Evolutionary conservation across 768 basidiomycete species (phyloP).

Genomic region (Auriscalpium vulgare): DNA sequence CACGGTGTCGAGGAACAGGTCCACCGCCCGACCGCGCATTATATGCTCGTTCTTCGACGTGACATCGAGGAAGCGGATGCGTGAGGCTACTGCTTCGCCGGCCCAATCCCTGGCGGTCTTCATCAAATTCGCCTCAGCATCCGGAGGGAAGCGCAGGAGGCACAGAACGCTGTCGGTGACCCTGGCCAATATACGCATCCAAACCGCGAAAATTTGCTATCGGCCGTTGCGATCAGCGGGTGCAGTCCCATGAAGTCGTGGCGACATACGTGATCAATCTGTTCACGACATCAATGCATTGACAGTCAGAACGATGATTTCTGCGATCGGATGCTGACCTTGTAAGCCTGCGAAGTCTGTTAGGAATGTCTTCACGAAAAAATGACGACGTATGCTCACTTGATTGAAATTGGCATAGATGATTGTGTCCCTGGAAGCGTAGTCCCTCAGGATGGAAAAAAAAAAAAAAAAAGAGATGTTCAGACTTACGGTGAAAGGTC

Average conservation of each 20-base stretch:
- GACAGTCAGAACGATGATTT: too few species aligned
- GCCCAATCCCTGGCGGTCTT: constrained; percentile 37
- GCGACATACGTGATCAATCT: too few species aligned
- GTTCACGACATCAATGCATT: too few species aligned
- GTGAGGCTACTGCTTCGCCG: constrained; percentile 35
- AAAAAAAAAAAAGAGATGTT: not conserved
- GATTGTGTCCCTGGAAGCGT: constrained; percentile 27
- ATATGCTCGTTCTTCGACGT: constrained; percentile 39
- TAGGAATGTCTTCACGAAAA: not conserved
- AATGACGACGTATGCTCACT: constrained; percentile 28
- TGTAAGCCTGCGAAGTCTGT: constrained; percentile 7
- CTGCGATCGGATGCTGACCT: not conserved
- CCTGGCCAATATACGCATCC: constrained; percentile 37
- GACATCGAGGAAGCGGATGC: constrained; percentile 42
- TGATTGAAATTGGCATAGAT: constrained; percentile 51
- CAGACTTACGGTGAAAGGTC: constrained; percentile 31
- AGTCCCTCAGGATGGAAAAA: not conserved
- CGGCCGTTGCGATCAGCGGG: not conserved
- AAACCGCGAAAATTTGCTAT: constrained; percentile 37
- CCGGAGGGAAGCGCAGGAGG: constrained; percentile 42
- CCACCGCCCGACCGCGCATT: constrained; percentile 36
- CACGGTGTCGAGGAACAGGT: constrained; percentile 43
- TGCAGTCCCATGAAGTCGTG: too few species aligned
- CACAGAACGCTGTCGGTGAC: constrained; percentile 43
- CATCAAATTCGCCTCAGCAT: constrained; percentile 38